Evolutionary conservation across 331 rosid species (phyloP).

Genomic region (Phaseolus coccineus): DNA sequence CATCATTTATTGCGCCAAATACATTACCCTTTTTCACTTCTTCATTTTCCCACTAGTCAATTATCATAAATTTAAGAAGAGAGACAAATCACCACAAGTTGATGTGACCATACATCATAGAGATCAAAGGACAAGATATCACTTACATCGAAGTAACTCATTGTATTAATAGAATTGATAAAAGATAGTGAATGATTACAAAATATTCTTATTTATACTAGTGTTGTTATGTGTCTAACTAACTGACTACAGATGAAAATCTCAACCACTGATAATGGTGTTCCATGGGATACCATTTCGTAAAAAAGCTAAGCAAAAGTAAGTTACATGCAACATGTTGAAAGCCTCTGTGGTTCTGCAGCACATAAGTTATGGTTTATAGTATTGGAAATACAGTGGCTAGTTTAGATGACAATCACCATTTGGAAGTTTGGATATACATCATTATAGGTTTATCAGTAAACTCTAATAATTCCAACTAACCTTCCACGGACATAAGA

Average conservation of each 20-base stretch:
- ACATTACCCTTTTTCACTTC: slow-evolving; percentile 9
- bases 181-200: too few relatives aligned
- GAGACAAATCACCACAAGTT: neutral
- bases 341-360: neutral
- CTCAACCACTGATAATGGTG: too few relatives aligned
- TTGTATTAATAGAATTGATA: too few relatives aligned
- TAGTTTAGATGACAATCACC: neutral
- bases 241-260: too few relatives aligned
- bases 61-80: neutral
- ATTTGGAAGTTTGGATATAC: neutral
- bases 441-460: slow-evolving; percentile 16
- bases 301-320: neutral
- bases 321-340: neutral
- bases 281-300: too few relatives aligned
- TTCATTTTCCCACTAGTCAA: neutral
- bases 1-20: neutral
- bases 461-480: slow-evolving; percentile 22
- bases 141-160: too few relatives aligned
- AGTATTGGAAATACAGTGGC: neutral
- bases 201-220: too few relatives aligned
- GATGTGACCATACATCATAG: neutral
- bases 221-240: too few relatives aligned
- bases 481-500: neutral
- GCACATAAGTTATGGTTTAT: neutral
- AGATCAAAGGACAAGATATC: too few relatives aligned